Conservation (phyloP, 208 protist genomes). For the Leishmania tropica region DNA sequence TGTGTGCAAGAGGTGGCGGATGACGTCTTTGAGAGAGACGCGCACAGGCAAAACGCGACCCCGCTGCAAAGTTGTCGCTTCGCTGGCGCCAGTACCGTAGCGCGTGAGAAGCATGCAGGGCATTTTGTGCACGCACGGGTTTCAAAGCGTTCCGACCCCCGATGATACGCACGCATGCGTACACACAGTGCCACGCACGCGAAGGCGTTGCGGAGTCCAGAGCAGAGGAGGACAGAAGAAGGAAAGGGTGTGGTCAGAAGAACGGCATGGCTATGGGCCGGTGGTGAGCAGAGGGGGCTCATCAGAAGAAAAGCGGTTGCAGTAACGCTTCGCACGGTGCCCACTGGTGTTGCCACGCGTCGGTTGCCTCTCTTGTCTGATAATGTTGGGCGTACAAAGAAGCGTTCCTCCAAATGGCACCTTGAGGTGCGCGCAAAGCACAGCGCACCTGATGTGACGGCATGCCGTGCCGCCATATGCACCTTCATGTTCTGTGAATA, state of each 20-base stretch:
- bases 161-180: not conserved
- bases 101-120: not conserved
- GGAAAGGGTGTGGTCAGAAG: not conserved
- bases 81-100: not conserved
- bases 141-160: not conserved
- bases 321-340: not conserved
- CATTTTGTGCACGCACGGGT: not conserved
- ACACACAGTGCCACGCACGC: not conserved
- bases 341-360: not conserved
- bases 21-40: not conserved
- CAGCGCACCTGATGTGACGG: not conserved
- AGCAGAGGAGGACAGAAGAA: constrained; percentile 9
- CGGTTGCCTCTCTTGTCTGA: not conserved
- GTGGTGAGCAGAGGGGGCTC: not conserved
- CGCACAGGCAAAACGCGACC: constrained; percentile 3
- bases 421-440: not conserved
- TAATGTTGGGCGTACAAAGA: not conserved
- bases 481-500: not conserved
- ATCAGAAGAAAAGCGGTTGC: not conserved
- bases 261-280: not conserved
- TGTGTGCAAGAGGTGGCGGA: not conserved
- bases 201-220: not conserved
- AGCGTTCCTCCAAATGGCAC: not conserved
- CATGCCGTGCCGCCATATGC: not conserved
- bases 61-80: constrained; percentile 4